These are phyloP conservation scores for Lodderomyces metapsilosis DNA, from an alignment of 1,139 yeast genomes.

Conservation along the genomic window DNA sequence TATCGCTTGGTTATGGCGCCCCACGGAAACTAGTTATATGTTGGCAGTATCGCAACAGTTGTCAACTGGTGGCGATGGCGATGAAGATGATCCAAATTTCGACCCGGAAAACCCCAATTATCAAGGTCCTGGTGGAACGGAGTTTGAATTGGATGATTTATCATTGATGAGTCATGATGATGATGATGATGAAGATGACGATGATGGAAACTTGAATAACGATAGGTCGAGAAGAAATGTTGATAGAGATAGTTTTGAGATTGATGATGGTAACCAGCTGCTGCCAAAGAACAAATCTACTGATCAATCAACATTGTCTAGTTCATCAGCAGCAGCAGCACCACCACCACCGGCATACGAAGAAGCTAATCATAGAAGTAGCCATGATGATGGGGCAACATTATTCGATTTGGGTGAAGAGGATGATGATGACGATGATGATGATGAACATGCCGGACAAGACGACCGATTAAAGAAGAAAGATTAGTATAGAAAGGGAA, in stretches of 20 bases:
- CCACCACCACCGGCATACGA: slow-evolving; percentile 10
- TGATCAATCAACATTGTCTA: slow-evolving; percentile 21
- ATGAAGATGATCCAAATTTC: slow-evolving; percentile 46
- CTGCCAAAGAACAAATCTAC: slow-evolving; percentile 7
- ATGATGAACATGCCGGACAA: slow-evolving; percentile 25
- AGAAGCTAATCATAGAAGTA: slow-evolving; percentile 11
- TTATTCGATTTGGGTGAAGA: slow-evolving; percentile 41
- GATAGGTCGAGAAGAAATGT: slow-evolving; percentile 8
- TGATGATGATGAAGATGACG: slow-evolving; percentile 16
- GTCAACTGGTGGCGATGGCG: slow-evolving; percentile 67
- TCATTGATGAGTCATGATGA: slow-evolving; percentile 58
- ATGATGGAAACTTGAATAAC: not conserved
- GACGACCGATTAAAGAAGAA: slow-evolving; percentile 30
- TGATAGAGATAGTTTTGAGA: slow-evolving; percentile 31
- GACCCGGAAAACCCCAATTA: slow-evolving; percentile 34
- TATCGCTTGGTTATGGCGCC: slow-evolving; percentile 93
- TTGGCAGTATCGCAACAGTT: slow-evolving; percentile 93
- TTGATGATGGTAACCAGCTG: slow-evolving; percentile 11
- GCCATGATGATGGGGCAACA: slow-evolving; percentile 27
- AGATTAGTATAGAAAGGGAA: slow-evolving; percentile 4
- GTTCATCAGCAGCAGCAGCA: slow-evolving; percentile 15
- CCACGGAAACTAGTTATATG: slow-evolving; percentile 92
- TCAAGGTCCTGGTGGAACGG: slow-evolving; percentile 43
- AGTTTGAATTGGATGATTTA: slow-evolving; percentile 73
- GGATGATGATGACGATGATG: slow-evolving; percentile 29